Evolutionary conservation across 805 yeast species (phyloP).

Genomic region (Wickerhamiella kurtzmanii): DNA sequence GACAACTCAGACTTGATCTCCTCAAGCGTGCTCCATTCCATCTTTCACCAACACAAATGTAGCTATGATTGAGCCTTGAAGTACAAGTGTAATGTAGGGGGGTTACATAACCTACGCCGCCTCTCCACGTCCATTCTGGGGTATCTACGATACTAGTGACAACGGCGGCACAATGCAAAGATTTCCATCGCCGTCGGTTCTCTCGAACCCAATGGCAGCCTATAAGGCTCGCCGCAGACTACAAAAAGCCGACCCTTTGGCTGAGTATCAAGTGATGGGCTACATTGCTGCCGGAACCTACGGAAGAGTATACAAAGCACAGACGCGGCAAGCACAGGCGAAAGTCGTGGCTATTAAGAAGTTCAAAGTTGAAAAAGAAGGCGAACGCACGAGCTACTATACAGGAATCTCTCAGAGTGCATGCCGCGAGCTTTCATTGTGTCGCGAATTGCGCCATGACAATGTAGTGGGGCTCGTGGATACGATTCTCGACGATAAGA

Average conservation of each 20-base stretch:
- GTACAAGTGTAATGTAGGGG: not conserved
- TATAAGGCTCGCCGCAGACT: slow-evolving; percentile 54
- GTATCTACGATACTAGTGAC: no score
- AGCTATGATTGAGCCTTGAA: no score
- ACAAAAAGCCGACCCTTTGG: slow-evolving; percentile 58
- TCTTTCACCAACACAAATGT: no score
- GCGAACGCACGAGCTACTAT: slow-evolving; percentile 64
- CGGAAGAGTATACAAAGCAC: slow-evolving; percentile 88
- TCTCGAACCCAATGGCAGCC: slow-evolving; percentile 26
- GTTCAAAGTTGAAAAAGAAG: slow-evolving; percentile 87
- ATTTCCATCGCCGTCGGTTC: not conserved
- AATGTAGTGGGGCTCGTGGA: slow-evolving; percentile 73
- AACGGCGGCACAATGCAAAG: not conserved
- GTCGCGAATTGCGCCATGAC: slow-evolving; percentile 70
- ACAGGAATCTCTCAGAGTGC: slow-evolving; percentile 96
- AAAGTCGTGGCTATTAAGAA: slow-evolving; percentile 63
- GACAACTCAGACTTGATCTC: not conserved
- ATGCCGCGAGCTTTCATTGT: slow-evolving; percentile 87
- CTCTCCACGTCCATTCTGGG: no score
- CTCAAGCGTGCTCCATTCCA: not conserved
- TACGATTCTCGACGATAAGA: slow-evolving; percentile 72
- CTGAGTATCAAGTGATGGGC: slow-evolving; percentile 76
- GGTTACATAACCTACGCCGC: not conserved
- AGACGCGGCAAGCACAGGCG: slow-evolving; percentile 28
- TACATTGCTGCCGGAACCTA: slow-evolving; percentile 98